Percentiles rank a stretch among this genome's conserved stretches.
These are phyloP conservation scores for Mortierella sp. DNA, from an alignment of 371 early-diverging fungal genomes.

Conservation along the genomic window DNA sequence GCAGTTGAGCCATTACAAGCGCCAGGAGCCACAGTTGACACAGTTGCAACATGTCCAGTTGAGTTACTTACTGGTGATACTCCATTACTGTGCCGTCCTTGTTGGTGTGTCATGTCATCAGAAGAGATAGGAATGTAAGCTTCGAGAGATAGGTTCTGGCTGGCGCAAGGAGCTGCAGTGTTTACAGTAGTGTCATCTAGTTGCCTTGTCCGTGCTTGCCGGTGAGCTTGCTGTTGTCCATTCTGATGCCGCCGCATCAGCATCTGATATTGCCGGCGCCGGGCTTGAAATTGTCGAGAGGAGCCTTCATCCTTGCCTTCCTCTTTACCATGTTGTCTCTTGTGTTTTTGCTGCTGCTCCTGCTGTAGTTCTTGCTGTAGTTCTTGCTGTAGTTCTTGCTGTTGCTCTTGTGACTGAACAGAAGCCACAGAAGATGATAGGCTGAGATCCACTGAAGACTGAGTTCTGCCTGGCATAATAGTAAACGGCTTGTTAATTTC, in stretches of 20 bases:
- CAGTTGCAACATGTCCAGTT: constrained; percentile 7
- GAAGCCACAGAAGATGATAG: neutral
- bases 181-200: neutral
- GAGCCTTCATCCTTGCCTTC: too few relatives aligned
- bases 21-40: constrained; percentile 1
- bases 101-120: constrained; percentile 2
- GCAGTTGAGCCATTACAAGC: neutral
- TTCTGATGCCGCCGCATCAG: constrained; percentile 19
- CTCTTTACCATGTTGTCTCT: neutral
- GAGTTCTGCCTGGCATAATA: constrained; percentile 13
- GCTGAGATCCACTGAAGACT: neutral
- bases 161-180: neutral
- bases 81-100: constrained; percentile 6
- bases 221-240: constrained; percentile 21
- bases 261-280: constrained; percentile 29
- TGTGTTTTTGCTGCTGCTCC: constrained; percentile 3
- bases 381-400: constrained; percentile 5
- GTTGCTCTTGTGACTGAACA: constrained; percentile 5
- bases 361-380: constrained; percentile 1
- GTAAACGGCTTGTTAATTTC: constrained; percentile 30
- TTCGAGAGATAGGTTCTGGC: neutral
- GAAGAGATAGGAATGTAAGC: neutral
- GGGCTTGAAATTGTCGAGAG: constrained; percentile 3
- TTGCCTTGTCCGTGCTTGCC: neutral
- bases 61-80: constrained; percentile 8